A percentile compares a stretch with the other conserved stretches of the same genome.
These are phyloP conservation scores for Prunus campanulata DNA, from an alignment of 306 rosid species.

Conservation along the genomic window DNA sequence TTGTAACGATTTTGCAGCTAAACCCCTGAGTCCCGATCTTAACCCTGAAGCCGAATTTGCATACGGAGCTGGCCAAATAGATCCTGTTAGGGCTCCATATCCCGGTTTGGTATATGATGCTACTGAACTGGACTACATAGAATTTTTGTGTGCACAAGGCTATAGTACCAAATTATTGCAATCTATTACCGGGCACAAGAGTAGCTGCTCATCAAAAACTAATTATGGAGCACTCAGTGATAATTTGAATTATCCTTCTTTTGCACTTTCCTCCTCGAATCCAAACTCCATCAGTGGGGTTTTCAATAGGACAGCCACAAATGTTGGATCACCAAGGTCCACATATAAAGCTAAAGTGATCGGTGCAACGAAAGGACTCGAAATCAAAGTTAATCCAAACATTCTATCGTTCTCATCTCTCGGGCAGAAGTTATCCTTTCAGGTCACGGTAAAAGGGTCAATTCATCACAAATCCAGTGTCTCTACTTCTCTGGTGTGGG, in stretches of 20 bases:
- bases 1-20: constrained; percentile 25
- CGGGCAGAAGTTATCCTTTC: constrained; percentile 30
- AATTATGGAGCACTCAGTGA: constrained; percentile 14
- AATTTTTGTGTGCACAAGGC: constrained; percentile 47
- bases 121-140: constrained; percentile 21
- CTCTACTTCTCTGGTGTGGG: constrained; percentile 53
- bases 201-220: too few relatives aligned
- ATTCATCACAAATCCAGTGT: neutral
- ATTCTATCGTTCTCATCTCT: constrained; percentile 35
- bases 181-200: neutral
- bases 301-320: constrained; percentile 34
- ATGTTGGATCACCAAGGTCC: constrained; percentile 42
- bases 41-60: constrained; percentile 34
- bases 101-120: constrained; percentile 55
- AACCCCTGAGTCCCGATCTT: constrained; percentile 18
- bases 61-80: constrained; percentile 48
- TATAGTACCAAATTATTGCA: constrained; percentile 22
- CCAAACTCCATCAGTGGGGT: constrained; percentile 14
- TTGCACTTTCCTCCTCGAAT: constrained; percentile 19
- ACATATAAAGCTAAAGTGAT: constrained; percentile 33
- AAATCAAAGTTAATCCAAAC: constrained; percentile 34
- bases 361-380: constrained; percentile 18
- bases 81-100: constrained; percentile 30
- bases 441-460: constrained; percentile 7
- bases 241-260: constrained; percentile 51